A percentile compares a stretch with the other conserved stretches of the same genome.
These are phyloP conservation scores for Tolypocladium pustulatum DNA, from an alignment of 2,329 filamentous ascomycete species.

Conservation along the genomic window DNA sequence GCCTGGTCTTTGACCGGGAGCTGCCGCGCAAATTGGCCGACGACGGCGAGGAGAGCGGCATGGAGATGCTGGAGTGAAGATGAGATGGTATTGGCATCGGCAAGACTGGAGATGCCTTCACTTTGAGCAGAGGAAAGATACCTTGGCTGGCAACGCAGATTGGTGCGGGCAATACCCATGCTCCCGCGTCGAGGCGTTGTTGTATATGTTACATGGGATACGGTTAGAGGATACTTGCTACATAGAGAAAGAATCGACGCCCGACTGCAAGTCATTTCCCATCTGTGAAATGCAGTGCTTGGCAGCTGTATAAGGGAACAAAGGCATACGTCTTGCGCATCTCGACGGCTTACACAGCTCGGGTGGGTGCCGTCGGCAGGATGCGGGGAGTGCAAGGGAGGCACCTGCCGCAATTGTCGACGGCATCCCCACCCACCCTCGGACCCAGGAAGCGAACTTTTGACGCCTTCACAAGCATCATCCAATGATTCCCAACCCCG, in stretches of 20 bases:
- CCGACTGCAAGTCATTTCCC: too few species aligned
- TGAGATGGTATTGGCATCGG: not conserved
- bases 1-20: constrained; percentile 23
- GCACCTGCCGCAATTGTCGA: not conserved
- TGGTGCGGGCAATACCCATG: not conserved
- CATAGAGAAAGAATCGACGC: too few species aligned
- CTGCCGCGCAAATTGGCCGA: constrained; percentile 5
- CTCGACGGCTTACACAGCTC: not conserved
- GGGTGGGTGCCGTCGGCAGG: not conserved
- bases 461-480: not conserved
- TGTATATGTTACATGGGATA: too few species aligned
- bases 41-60: constrained; percentile 12
- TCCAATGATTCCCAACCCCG: not conserved
- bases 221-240: too few species aligned
- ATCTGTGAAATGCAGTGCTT: too few species aligned
- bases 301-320: too few species aligned
- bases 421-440: not conserved
- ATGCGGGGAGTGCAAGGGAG: not conserved
- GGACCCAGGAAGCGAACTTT: not conserved
- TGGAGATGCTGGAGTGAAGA: not conserved
- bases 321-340: too few species aligned
- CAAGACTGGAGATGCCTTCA: too few species aligned
- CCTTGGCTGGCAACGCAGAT: too few species aligned
- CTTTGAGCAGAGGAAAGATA: too few species aligned
- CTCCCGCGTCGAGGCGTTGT: not conserved